Base-by-base conservation (phyloP, 495 filamentous ascomycete species). In the Bacidia rubella region DNA sequence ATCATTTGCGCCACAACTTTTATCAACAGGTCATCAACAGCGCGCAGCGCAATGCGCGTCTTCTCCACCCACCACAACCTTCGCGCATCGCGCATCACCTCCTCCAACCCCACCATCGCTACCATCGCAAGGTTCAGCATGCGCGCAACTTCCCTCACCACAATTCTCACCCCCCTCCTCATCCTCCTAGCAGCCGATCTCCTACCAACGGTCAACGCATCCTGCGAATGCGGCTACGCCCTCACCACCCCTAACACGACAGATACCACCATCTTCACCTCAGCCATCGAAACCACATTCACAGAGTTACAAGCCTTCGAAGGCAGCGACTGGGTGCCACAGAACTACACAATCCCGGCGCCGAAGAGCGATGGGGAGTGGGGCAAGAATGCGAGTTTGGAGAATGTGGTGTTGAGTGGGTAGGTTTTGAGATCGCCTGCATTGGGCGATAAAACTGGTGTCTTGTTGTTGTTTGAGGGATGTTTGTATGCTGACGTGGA, bases 221-320 rank as follows among this genome's bases (percentile, higher is more conserved):
- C 74, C 56, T 87, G 83, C 68, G 81, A 85, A 62, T 89, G 85
- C 62, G 85, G 85, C 29, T 88, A 86, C 62, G 61, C 65, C 26
- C 65, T 74, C 49, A 87, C 85, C 61, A 60, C 63, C 29, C 65
- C 74, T 47, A 74, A 71, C 49, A 56, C 56, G 32, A 66, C 70
- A 9, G 73, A 70, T 48, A 55, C 55, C 32, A 66, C 70, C 11
- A 57, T 83, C 43, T 86, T 81, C 61, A 87, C 83, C 20, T 78
- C 87, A 50, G 47, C 83, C 9, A 57, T 85, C 53, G 83, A 87
- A 57, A 78, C 77, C 11, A 78, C 87, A 65, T 87, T 87, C 62
- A 59, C 79, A 3, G 73, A 79, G 42, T 51, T 74, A n/a, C 43
- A 56, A 0, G 67, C 78, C 54, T 69, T 81, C 21, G 63, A 59